A percentile compares a stretch with the other conserved stretches of the same genome.
phyloP scores from a whole-genome alignment of 2,329 filamentous ascomycete species.

The Cladorrhinum sp. region DNA sequence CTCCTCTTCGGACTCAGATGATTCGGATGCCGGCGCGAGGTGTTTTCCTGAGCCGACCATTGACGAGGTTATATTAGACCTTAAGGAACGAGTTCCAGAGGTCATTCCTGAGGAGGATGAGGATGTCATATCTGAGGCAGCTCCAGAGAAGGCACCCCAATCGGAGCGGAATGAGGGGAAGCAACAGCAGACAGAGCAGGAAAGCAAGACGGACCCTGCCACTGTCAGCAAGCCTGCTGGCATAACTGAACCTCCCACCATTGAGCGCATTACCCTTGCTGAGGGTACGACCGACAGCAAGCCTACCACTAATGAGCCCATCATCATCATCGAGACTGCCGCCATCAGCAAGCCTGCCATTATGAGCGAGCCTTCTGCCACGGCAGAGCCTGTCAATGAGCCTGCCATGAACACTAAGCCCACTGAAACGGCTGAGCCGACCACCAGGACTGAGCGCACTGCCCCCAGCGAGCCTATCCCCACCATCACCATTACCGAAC shows the following conservation, averaged over 20 bases:
- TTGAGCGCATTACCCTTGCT: neutral
- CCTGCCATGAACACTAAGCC: neutral
- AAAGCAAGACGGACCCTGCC: neutral
- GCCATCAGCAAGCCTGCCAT: neutral
- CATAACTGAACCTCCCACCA: neutral
- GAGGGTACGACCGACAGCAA: neutral
- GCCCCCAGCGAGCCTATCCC: too few relatives aligned
- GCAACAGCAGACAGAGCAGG: neutral
- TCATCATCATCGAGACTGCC: neutral
- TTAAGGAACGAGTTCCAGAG: neutral
- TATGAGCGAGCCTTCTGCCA: neutral
- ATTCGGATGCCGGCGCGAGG: slow-evolving; percentile 16
- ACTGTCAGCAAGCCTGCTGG: neutral
- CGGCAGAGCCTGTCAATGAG: neutral
- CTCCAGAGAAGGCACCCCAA: neutral
- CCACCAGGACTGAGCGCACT: too few relatives aligned
- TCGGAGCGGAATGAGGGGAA: neutral
- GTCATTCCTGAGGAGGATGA: neutral
- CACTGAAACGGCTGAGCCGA: neutral
- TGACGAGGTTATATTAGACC: neutral
- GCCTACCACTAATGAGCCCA: neutral
- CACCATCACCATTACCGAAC: too few relatives aligned
- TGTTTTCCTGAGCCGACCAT: slow-evolving; percentile 1
- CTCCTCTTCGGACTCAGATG: slow-evolving; percentile 16
- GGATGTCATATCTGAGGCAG: neutral